Evolutionary conservation across 345 rosid species (phyloP).

Genomic region (Noccaea bulbosa): DNA sequence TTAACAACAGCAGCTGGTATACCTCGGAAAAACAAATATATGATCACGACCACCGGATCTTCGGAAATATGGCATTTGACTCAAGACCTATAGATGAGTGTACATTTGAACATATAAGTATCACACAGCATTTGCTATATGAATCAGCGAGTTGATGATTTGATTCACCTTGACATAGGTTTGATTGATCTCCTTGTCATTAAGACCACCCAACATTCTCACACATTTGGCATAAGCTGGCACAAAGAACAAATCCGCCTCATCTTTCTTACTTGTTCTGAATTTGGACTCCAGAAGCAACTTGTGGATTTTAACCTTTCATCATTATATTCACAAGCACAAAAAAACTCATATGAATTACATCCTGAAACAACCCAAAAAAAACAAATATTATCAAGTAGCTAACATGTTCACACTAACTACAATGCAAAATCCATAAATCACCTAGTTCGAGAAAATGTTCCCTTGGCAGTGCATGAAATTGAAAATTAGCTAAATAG

Average conservation of each 20-base stretch:
- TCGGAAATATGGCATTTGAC: slow-evolving; percentile 94
- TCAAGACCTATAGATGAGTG: slow-evolving; percentile 58
- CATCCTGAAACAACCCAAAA: background rate
- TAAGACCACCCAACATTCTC: slow-evolving; percentile 90
- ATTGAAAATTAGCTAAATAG: background rate
- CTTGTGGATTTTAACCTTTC: slow-evolving; percentile 85
- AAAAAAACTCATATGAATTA: background rate
- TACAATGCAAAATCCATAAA: slow-evolving; percentile 24
- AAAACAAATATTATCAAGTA: slow-evolving; percentile 7
- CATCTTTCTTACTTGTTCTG: slow-evolving; percentile 74
- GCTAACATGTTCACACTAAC: background rate
- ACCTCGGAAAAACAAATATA: slow-evolving; percentile 95
- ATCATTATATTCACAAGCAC: slow-evolving; percentile 25
- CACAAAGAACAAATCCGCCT: slow-evolving; percentile 93
- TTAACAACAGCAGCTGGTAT: background rate
- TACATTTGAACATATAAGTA: background rate
- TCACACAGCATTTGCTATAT: slow-evolving; percentile 1
- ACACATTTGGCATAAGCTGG: slow-evolving; percentile 92
- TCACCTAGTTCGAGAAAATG: background rate
- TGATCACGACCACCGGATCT: slow-evolving; percentile 96
- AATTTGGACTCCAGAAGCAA: slow-evolving; percentile 64
- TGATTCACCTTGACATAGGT: slow-evolving; percentile 77
- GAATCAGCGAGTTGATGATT: slow-evolving; percentile 8
- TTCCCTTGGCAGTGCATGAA: background rate
- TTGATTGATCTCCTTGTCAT: slow-evolving; percentile 84